Conservation (phyloP, 2,329 filamentous ascomycete genomes). For the Trichoderma endophyticum region DNA sequence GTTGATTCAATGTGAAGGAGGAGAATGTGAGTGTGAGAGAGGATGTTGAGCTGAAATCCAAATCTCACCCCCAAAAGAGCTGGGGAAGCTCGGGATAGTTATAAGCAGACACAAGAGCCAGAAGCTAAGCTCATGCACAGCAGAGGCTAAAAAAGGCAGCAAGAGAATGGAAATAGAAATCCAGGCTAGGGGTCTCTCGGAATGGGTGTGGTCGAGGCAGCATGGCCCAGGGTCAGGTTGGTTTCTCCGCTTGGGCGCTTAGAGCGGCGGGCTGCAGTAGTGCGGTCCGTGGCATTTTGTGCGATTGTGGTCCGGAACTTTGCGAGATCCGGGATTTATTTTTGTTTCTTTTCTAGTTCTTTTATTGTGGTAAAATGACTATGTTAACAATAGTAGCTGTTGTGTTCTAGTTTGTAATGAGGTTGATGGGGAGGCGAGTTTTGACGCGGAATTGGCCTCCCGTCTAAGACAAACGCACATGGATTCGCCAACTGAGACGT, state of each 20-base stretch:
- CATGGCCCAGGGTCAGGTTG: conserved; percentile 13
- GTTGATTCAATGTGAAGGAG: neutral
- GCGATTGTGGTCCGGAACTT: neutral
- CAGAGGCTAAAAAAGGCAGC: neutral
- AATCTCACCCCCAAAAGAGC: neutral
- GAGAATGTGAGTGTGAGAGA: neutral
- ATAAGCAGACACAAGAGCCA: conserved; percentile 12
- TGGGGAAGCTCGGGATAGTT: conserved; percentile 17
- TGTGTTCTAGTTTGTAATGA: neutral
- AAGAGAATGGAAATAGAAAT: conserved; percentile 7
- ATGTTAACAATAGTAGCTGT: neutral
- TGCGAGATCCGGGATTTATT: neutral
- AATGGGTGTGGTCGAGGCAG: conserved; percentile 17
- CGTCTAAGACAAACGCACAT: neutral
- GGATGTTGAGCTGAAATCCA: neutral
- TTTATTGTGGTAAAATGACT: neutral
- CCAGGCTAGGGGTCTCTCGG: neutral
- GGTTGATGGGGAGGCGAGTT: neutral
- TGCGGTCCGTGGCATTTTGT: neutral
- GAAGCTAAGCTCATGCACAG: neutral
- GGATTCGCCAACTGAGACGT: neutral
- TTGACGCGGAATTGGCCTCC: neutral
- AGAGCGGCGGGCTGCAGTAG: conserved; percentile 24
- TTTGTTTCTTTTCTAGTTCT: neutral
- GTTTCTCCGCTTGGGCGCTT: conserved; percentile 27